A percentile compares a stretch with the other conserved stretches of the same genome.
These are phyloP conservation scores for Microstegium vimineum DNA, from an alignment of 176 grass and related monocot species.

Conservation along the genomic window DNA sequence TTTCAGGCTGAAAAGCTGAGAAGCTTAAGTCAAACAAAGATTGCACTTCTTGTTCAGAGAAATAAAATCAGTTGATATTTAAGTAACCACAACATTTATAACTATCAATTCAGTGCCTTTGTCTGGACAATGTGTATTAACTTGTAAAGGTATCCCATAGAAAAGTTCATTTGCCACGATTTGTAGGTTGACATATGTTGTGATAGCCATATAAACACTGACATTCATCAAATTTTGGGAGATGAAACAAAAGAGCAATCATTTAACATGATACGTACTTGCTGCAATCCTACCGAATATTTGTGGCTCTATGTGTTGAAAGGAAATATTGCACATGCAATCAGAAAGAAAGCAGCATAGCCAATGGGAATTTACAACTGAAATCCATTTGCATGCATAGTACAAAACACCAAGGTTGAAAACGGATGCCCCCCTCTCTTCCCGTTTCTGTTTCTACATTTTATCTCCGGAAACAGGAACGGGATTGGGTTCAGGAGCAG, in stretches of 20 bases:
- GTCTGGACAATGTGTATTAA: not conserved
- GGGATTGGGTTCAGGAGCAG: too few relatives aligned
- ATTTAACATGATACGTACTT: not conserved
- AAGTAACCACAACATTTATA: conserved; percentile 10
- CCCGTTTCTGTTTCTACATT: too few relatives aligned
- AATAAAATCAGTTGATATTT: conserved; percentile 23
- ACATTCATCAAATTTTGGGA: not conserved
- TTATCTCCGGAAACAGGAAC: too few relatives aligned
- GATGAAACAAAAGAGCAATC: not conserved
- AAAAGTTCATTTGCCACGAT: not conserved
- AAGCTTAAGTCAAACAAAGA: conserved; percentile 5
- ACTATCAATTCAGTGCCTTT: not conserved
- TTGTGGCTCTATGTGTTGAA: not conserved
- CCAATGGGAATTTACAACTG: not conserved
- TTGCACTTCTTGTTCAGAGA: not conserved
- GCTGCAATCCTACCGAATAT: not conserved
- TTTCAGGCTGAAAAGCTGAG: not conserved
- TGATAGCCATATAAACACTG: not conserved
- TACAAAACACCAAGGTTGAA: too few relatives aligned
- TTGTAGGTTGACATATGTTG: not conserved
- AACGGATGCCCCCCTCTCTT: too few relatives aligned
- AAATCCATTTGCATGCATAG: conserved; percentile 13
- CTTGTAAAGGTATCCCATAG: not conserved
- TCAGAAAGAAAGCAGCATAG: conserved; percentile 6
- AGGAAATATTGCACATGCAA: not conserved